Evolutionary conservation across 208 protist species (phyloP).

Genomic region (Trypanosomatidae sp.): DNA sequence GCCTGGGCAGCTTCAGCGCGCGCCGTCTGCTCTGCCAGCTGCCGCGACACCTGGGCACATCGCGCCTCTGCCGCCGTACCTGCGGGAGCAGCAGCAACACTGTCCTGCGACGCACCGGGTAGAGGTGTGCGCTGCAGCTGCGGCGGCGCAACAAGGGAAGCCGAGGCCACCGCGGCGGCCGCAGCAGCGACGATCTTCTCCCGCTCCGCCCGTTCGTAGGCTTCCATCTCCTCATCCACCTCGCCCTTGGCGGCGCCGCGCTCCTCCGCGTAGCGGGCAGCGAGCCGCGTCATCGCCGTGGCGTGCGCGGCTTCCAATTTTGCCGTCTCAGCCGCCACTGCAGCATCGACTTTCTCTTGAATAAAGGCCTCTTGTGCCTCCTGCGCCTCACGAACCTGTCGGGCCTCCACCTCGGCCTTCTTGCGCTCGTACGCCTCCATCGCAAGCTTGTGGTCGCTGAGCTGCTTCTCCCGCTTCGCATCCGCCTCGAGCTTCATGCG

Average conservation of each 20-base stretch:
- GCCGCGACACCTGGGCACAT: slow-evolving; percentile 12
- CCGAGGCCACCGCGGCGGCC: too few relatives aligned
- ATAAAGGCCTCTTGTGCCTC: slow-evolving; percentile 47
- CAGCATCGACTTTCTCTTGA: slow-evolving; percentile 27
- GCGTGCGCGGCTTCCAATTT: slow-evolving; percentile 32
- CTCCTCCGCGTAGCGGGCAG: slow-evolving; percentile 45
- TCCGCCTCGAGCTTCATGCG: slow-evolving; percentile 40
- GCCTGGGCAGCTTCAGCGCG: slow-evolving; percentile 2
- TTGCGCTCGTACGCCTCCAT: slow-evolving; percentile 46
- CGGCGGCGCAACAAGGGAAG: background rate
- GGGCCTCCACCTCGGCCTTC: slow-evolving; percentile 25
- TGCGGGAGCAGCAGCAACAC: slow-evolving; percentile 1
- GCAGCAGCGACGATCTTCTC: slow-evolving; percentile 22
- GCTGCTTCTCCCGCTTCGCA: slow-evolving; percentile 43
- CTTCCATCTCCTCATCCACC: slow-evolving; percentile 62
- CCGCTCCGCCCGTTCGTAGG: slow-evolving; percentile 39
- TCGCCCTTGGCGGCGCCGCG: slow-evolving; percentile 40
- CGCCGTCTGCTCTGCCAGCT: slow-evolving; percentile 20
- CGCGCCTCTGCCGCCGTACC: slow-evolving; percentile 4
- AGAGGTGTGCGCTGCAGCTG: background rate
- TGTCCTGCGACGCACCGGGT: too few relatives aligned
- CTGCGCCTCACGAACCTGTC: slow-evolving; percentile 30
- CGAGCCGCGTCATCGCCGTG: slow-evolving; percentile 24
- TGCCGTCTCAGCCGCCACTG: slow-evolving; percentile 32
- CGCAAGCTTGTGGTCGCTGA: slow-evolving; percentile 38